A percentile compares a stretch with the other conserved stretches of the same genome.
Conservation (phyloP, 2,329 filamentous ascomycete species). For the Aspergillus melleus region DNA sequence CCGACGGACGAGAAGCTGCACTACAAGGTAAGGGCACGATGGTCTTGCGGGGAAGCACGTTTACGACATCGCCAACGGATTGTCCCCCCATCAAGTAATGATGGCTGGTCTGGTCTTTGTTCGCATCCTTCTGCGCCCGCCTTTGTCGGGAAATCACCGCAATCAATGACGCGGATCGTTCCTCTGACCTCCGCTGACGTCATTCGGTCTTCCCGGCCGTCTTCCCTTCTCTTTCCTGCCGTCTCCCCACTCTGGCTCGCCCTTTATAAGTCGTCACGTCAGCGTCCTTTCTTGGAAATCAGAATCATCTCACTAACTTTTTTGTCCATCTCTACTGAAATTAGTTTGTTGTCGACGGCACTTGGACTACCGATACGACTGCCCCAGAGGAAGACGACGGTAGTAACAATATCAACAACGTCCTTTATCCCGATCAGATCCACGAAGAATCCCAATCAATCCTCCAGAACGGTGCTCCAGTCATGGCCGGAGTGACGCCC, state of each 20-base stretch:
- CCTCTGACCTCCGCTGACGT: constrained; percentile 26
- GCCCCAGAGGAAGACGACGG: constrained; percentile 80
- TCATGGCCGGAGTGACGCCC: constrained; percentile 65
- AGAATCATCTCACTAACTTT: constrained; percentile 11
- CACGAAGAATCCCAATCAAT: constrained; percentile 21
- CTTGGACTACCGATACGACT: constrained; percentile 80
- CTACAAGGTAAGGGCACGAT: constrained; percentile 75
- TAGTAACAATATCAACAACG: constrained; percentile 88
- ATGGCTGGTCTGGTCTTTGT: too few species aligned
- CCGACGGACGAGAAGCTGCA: constrained; percentile 70
- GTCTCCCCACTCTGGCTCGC: constrained; percentile 7
- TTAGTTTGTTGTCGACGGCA: constrained; percentile 92
- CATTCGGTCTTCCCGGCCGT: constrained; percentile 3
- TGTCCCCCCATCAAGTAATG: constrained; percentile 5
- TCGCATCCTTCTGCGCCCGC: too few species aligned
- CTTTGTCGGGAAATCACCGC: not conserved
- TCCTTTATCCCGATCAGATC: constrained; percentile 75
- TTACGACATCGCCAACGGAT: constrained; percentile 11
- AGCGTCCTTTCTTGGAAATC: constrained; percentile 4
- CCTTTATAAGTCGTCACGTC: constrained; percentile 23
- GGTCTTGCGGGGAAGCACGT: not conserved
- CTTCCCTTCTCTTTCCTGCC: constrained; percentile 15
- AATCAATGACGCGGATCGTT: constrained; percentile 24
- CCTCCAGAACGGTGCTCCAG: constrained; percentile 22
- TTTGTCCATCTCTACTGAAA: constrained; percentile 6